These are phyloP conservation scores for Pseudodiploospora longispora DNA, from an alignment of 2,329 filamentous ascomycete genomes.

Conservation along the genomic window DNA sequence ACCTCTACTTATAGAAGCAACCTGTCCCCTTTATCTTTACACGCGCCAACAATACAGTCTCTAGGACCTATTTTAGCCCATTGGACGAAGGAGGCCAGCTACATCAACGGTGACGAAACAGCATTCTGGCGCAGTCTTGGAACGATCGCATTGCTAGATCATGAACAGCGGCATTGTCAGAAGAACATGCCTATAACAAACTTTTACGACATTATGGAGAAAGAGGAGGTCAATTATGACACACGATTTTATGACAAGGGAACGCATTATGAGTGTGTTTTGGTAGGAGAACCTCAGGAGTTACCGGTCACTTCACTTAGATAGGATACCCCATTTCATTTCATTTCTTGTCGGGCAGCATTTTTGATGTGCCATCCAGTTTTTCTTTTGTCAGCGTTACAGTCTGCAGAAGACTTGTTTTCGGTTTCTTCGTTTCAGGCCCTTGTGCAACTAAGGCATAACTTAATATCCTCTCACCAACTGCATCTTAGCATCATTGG, in stretches of 20 bases:
- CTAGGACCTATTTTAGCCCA: too few relatives aligned
- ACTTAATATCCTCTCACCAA: not conserved
- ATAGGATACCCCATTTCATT: conserved; percentile 31
- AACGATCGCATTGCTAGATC: too few relatives aligned
- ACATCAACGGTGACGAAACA: too few relatives aligned
- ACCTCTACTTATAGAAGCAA: too few relatives aligned
- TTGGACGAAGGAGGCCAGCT: too few relatives aligned
- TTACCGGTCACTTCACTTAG: conserved; percentile 20
- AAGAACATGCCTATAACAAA: not conserved
- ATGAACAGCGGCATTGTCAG: not conserved
- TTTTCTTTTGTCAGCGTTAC: conserved; percentile 3
- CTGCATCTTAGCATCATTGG: not conserved
- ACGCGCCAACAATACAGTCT: too few relatives aligned
- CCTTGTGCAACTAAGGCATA: too few relatives aligned
- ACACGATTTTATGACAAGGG: conserved; percentile 18
- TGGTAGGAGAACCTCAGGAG: not conserved
- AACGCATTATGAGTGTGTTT: not conserved
- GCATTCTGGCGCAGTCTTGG: too few relatives aligned
- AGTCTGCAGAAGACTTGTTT: too few relatives aligned
- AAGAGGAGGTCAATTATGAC: conserved; percentile 9
- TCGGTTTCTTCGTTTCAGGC: too few relatives aligned
- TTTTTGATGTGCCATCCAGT: conserved; percentile 4
- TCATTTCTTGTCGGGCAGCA: not conserved
- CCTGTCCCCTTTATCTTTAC: too few relatives aligned
- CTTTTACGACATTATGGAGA: conserved; percentile 2